Percentiles rank a stretch among this genome's conserved stretches.
Evolutionary conservation across 2,329 filamentous ascomycete species (phyloP).

Genomic region (Akanthomyces muscarius): DNA sequence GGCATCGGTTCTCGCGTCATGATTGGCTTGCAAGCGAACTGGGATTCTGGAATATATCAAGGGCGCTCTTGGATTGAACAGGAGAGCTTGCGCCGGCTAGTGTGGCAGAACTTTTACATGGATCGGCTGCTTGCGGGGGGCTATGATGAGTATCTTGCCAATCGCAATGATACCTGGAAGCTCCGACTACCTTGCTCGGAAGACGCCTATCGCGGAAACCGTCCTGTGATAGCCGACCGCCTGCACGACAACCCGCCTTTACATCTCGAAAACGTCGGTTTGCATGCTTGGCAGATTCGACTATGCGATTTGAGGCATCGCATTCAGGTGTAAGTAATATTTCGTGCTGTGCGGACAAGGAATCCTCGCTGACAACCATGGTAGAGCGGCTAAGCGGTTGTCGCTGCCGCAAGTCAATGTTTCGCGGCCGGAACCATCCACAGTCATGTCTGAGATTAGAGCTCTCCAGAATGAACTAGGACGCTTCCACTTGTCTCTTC

Average conservation of each 20-base stretch:
- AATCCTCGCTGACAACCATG: not conserved
- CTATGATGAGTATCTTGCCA: constrained; percentile 38
- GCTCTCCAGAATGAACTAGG: constrained; percentile 35
- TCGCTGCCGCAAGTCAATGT: constrained; percentile 20
- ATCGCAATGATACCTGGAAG: constrained; percentile 35
- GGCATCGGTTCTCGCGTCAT: constrained; percentile 35
- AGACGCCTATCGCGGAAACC: constrained; percentile 30
- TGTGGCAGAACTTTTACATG: constrained; percentile 37
- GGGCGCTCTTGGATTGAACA: constrained; percentile 32
- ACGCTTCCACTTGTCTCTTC: constrained; percentile 33
- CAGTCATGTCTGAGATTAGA: constrained; percentile 35
- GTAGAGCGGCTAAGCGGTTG: constrained; percentile 23
- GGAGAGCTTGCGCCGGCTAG: constrained; percentile 34
- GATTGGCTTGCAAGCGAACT: constrained; percentile 38
- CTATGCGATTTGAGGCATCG: constrained; percentile 35
- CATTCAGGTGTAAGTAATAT: constrained; percentile 31
- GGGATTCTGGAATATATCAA: constrained; percentile 30
- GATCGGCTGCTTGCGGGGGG: constrained; percentile 37
- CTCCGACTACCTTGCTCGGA: constrained; percentile 35
- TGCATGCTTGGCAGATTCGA: constrained; percentile 34
- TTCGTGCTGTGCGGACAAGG: not conserved
- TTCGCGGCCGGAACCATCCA: constrained; percentile 32
- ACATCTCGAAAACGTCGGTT: constrained; percentile 25
- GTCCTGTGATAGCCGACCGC: constrained; percentile 29
- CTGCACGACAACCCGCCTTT: constrained; percentile 29